These are phyloP conservation scores for Talaromyces nanjingensis DNA, from an alignment of 495 filamentous ascomycete genomes.

Conservation along the genomic window DNA sequence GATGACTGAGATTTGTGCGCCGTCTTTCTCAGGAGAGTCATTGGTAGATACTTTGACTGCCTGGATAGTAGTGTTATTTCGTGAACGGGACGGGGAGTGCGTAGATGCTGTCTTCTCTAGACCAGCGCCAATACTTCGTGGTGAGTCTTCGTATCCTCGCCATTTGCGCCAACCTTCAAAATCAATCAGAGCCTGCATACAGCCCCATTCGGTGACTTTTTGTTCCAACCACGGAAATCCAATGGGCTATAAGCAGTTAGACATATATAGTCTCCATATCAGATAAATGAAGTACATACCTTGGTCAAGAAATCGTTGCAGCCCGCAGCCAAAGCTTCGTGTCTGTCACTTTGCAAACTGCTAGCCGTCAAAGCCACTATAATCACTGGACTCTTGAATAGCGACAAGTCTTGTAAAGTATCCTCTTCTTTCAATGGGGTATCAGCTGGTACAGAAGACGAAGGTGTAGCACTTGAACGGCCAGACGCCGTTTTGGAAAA, in stretches of 20 bases:
- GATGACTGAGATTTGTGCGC: slow-evolving; percentile 4
- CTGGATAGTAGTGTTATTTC: background rate
- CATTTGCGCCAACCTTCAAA: slow-evolving; percentile 97
- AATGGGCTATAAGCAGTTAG: slow-evolving; percentile 58
- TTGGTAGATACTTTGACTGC: background rate
- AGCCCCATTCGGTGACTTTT: slow-evolving; percentile 99
- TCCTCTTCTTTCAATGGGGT: slow-evolving; percentile 46
- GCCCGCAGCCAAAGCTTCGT: slow-evolving; percentile 89
- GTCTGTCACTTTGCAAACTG: slow-evolving; percentile 85
- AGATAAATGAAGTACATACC: slow-evolving; percentile 42
- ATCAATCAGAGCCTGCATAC: slow-evolving; percentile 97
- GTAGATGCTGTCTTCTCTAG: background rate
- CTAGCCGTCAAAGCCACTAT: slow-evolving; percentile 95
- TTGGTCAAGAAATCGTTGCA: slow-evolving; percentile 99
- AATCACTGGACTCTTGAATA: slow-evolving; percentile 95
- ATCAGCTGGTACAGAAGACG: slow-evolving; percentile 12
- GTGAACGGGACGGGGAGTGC: background rate
- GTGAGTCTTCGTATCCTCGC: slow-evolving; percentile 65
- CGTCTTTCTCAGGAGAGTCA: background rate
- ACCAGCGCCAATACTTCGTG: slow-evolving; percentile 8
- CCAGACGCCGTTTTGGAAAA: slow-evolving; percentile 53
- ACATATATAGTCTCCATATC: slow-evolving; percentile 11
- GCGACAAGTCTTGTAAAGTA: slow-evolving; percentile 53
- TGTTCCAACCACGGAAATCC: slow-evolving; percentile 96
- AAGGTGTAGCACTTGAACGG: slow-evolving; percentile 29